Percentiles rank a stretch among this genome's conserved stretches.
These are phyloP conservation scores for Oryza officinalis DNA, from an alignment of 176 grass and related monocot species.

Conservation along the genomic window DNA sequence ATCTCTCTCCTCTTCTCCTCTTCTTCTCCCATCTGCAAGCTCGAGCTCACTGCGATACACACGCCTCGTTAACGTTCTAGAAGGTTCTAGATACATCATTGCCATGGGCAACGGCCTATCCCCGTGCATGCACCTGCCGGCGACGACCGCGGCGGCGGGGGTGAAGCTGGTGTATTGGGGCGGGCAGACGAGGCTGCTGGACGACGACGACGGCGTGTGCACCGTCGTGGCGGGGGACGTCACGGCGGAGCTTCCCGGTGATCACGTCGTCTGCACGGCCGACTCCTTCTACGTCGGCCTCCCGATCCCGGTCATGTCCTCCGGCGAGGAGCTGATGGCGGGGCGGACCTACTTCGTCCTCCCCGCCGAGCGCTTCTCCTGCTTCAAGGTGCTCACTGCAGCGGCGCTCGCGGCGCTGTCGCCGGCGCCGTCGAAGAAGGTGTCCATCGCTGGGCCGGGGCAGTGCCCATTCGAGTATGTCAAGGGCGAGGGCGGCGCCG, in stretches of 20 bases:
- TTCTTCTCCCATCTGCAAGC: not conserved
- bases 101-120: slow-evolving; percentile 74
- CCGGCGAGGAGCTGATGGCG: slow-evolving; percentile 54
- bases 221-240: slow-evolving; percentile 51
- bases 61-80: not conserved
- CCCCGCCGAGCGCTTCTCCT: slow-evolving; percentile 49
- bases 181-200: slow-evolving; percentile 40
- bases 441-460: slow-evolving; percentile 25
- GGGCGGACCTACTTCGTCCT: slow-evolving; percentile 80
- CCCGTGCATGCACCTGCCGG: slow-evolving; percentile 44
- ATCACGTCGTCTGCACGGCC: slow-evolving; percentile 58
- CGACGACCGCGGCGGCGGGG: not conserved
- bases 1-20: too few species aligned
- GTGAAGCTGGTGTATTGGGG: slow-evolving; percentile 72
- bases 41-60: not conserved
- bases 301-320: slow-evolving; percentile 54
- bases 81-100: slow-evolving; percentile 24
- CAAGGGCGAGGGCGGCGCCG: slow-evolving; percentile 50
- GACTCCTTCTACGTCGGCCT: slow-evolving; percentile 84
- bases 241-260: slow-evolving; percentile 44
- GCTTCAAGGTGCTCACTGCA: slow-evolving; percentile 61
- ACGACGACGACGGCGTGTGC: not conserved
- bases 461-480: slow-evolving; percentile 79
- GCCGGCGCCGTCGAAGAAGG: not conserved
- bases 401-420: slow-evolving; percentile 70